A percentile compares a stretch with the other conserved stretches of the same genome.
Conservation (phyloP, 331 rosid genomes). For the Acacia concinna region DNA sequence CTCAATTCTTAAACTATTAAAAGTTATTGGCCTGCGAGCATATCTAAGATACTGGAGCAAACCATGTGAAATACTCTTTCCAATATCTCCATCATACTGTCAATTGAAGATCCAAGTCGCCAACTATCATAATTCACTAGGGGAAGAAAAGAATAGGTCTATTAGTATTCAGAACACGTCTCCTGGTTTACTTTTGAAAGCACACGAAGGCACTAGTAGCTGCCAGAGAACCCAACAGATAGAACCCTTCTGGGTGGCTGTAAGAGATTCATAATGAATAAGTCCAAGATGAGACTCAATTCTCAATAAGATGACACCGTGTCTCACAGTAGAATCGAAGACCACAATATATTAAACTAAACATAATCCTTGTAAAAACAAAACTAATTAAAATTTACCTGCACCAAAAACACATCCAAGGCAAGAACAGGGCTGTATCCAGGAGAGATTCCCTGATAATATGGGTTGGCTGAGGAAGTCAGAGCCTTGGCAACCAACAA, state of each 20-base stretch:
- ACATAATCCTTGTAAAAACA: not conserved
- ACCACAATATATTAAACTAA: conserved; percentile 3
- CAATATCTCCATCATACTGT: not conserved
- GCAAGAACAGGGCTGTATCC: conserved; percentile 96
- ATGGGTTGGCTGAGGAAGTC: conserved; percentile 84
- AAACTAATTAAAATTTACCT: conserved; percentile 51
- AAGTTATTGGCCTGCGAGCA: conserved; percentile 9
- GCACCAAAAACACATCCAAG: conserved; percentile 94
- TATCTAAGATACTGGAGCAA: conserved; percentile 1
- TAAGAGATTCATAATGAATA: not conserved
- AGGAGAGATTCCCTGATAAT: conserved; percentile 82
- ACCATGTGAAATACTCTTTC: not conserved
- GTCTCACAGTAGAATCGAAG: not conserved
- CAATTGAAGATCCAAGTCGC: not conserved
- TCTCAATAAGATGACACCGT: not conserved
- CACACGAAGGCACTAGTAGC: not conserved
- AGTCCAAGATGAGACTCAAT: not conserved
- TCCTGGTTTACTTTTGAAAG: not conserved
- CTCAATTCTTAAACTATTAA: not conserved
- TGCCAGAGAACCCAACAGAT: conserved; percentile 24
- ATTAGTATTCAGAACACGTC: not conserved
- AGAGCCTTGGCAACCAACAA: conserved; percentile 95
- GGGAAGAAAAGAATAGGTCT: not conserved
- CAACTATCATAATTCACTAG: not conserved
- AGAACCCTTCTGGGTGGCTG: not conserved